Base-by-base conservation (phyloP, 2,329 filamentous ascomycete species). In the Neocatenulostroma microsporum region DNA sequence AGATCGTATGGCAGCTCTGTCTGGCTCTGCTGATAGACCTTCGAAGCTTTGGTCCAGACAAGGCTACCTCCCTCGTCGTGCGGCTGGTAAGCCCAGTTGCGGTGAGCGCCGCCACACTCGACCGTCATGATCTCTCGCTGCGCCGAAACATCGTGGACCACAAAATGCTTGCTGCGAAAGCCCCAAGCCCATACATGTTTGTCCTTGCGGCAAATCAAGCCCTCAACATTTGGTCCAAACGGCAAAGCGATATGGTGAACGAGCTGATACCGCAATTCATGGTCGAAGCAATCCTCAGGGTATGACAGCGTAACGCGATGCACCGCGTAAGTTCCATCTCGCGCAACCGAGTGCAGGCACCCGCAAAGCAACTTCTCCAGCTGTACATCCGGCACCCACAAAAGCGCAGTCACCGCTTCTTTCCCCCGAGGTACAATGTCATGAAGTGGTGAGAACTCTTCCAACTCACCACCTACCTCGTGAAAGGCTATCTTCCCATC, bases 71-170 rank as follows among this genome's bases (percentile, higher is more conserved):
- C 63, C 27, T 53, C 51, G 1, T 47, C 41, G 2, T 42, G 41
- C 20, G 56, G 58, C 14, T 58, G 54, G 44, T 73, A 84, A 3
- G 76, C 73, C 70, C 86, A 95, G 21, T 73, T 79, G 37, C 89
- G 75, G 54, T 94, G 86, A 0, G 79, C 80, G 21, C 89, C 89
- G 37, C 88, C 89, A 54, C 89, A 95, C 32, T 87, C 79, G 20
- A 94, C 70, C 1, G 69, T 71, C 37, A 81, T 74, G 12, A 89
- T 60, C 50, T 89, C 82, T 38, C 76, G 72, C 40, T 84, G 78
- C 2, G 66, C 67, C 0, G 76, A 78, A 54, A 84, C 78, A 56
- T 94, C 84, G 76, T 84, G 91, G 8, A 89, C 72, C 10, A 94
- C 68, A 54, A 96, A 93, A 30, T 77, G 69, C 44, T 78, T 85